Evolutionary conservation across 495 filamentous ascomycete species (phyloP), one percentile per base, ranked within the genome.

Genomic region (Hyaloscypha hepaticicola): DNA sequence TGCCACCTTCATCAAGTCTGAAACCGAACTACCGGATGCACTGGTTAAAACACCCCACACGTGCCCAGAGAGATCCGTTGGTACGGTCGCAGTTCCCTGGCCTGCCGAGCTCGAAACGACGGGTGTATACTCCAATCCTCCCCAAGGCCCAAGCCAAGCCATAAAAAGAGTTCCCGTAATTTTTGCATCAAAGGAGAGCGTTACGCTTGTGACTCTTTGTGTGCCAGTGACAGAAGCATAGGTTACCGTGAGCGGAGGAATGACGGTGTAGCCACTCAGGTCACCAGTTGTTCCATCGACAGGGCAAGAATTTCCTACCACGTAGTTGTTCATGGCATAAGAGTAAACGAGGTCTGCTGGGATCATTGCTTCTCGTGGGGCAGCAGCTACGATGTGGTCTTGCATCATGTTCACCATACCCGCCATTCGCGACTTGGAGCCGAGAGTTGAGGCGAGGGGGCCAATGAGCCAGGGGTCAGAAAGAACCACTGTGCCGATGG

Each of bases 401-500:
- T 76, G 75, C 74, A 79, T 79, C 72, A 79, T 73, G 70, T 78
- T 78, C 65, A 77, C 63, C 55, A 79, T 72, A 51, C 72, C 77
- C 0, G 70, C 66, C 70, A 75, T 75, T 61, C 77, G 73, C 19
- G 70, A 55, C 67, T 77, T 75, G 5, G 77, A 66, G 56, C 75
- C 77, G 52, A 77, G 62, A 26, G 71, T 68, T 6, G 75, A 72
- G 19, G 71, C 67, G 12, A 79, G 65, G 2, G 69, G 58, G 2
- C 73, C 71, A 1, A 78, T 75, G 0, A 79, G 72, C 64, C 73
- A 77, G 1, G 81, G 69, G 66, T 80, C 77, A 1, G 79, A 79
- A 6, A 74, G 71, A 63, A 86, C 86, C 25, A 85, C 76, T 27
- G 75, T 72, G 1, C 78, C 74, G 74, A 87, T 80, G 12, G 78